Evolutionary conservation across 495 filamentous ascomycete species (phyloP).

Genomic region (Neurospora discreta): DNA sequence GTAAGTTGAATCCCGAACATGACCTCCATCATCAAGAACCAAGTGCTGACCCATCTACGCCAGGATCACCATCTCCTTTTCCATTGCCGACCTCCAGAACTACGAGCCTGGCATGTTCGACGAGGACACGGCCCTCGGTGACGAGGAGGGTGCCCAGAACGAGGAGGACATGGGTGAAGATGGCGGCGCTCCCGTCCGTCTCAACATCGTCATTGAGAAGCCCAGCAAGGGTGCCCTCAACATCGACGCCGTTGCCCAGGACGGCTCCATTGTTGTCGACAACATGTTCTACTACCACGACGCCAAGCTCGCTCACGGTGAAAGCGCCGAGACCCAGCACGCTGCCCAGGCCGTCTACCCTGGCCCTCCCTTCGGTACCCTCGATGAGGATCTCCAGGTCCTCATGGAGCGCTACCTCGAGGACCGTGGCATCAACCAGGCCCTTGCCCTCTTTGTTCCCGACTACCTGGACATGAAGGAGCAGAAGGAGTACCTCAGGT

Average conservation of each 20-base stretch:
- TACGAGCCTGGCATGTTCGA: constrained; percentile 39
- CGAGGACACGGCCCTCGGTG: constrained; percentile 56
- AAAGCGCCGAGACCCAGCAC: constrained; percentile 34
- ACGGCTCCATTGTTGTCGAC: constrained; percentile 80
- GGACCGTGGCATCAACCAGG: constrained; percentile 82
- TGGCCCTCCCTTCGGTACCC: constrained; percentile 83
- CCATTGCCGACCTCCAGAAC: constrained; percentile 79
- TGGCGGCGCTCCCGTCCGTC: constrained; percentile 53
- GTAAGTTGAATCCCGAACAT: constrained; percentile 35
- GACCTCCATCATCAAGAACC: too few relatives aligned
- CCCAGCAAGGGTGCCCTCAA: constrained; percentile 64
- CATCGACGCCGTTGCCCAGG: constrained; percentile 78
- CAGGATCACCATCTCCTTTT: constrained; percentile 87
- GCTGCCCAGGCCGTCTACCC: constrained; percentile 65
- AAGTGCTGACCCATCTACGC: not conserved
- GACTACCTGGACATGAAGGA: constrained; percentile 99
- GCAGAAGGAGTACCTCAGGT: constrained; percentile 91
- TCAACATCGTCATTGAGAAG: constrained; percentile 84
- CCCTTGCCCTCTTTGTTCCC: constrained; percentile 79
- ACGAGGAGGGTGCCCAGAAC: constrained; percentile 37
- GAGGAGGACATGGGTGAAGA: constrained; percentile 35
- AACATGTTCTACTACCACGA: constrained; percentile 81
- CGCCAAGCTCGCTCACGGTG: constrained; percentile 52
- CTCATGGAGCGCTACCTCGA: constrained; percentile 89
- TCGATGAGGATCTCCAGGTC: constrained; percentile 91